Evolutionary conservation across 257 asterid genomes (phyloP), one percentile per base, ranked within the genome.

Genomic region (Penstemon davidsonii): DNA sequence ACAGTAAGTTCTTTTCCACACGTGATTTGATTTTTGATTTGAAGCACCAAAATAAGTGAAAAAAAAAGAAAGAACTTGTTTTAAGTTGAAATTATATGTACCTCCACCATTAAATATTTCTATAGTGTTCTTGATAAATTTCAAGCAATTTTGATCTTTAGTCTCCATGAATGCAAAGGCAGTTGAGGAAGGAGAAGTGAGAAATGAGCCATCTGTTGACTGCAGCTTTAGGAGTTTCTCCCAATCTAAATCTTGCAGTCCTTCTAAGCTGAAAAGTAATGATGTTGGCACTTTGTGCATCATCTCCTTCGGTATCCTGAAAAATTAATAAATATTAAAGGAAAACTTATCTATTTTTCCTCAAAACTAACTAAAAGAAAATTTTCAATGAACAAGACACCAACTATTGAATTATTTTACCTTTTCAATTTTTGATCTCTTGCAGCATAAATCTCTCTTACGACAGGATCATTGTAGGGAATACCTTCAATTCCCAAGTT

Each of bases 161-260:
- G 90, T 84, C 33, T 87, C 73, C 80, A 84, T 80, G 57, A 76
- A 75, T 0, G 88, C 94, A 50, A 71, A 79, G 41, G 94, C 94
- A 7, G 90, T 84, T 3, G 90, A 73, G 3, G 88, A 74, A 7
- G 85, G 85, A n/a, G 90, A 86, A 4, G 80, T 76, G 68, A 82
- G 81, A 69, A 87, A 82, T 8, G 88, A 82, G 19, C 94, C 90
- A 57, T 79, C 79, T 3, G 65, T 37, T 13, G 83, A 54, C 36
- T 79, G 84, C 12, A 87, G 67, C 36, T 82, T 84, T 7, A 86
- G 59, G 8, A 86, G 73, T 50, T 77, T 86, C 18, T 78, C 63
- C 93, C 93, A 86, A 6, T 84, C 79, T 64, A 79, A 57, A 11
- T 77, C 77, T 2, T 73, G 72, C 6, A 80, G 12, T 40, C 86